A percentile compares a stretch with the other conserved stretches of the same genome.
Conservation (phyloP, 495 filamentous ascomycete genomes). For the Talaromyces adpressus region DNA sequence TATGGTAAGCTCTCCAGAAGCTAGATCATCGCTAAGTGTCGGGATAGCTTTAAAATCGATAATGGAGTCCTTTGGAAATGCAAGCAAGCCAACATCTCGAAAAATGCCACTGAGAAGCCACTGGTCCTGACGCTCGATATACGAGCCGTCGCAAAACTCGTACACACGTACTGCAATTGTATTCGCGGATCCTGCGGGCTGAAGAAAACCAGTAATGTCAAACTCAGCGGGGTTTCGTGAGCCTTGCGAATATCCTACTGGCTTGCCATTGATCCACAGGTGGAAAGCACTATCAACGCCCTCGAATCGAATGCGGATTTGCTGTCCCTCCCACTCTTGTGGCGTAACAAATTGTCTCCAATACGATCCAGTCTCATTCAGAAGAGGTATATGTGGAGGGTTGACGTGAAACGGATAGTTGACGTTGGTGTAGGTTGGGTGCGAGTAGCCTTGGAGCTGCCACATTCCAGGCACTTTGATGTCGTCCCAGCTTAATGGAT, state of each 20-base stretch:
- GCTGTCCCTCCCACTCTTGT: constrained; percentile 9
- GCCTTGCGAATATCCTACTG: background rate
- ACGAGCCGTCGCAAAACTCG: background rate
- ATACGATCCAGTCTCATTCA: constrained; percentile 53
- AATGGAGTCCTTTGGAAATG: background rate
- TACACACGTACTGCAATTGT: background rate
- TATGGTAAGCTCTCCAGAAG: background rate
- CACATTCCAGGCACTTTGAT: constrained; percentile 59
- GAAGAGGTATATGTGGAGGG: constrained; percentile 43
- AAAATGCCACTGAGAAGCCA: background rate
- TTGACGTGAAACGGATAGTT: constrained; percentile 53
- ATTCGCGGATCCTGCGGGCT: background rate
- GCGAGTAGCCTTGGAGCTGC: constrained; percentile 57
- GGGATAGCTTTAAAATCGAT: background rate
- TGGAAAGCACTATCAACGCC: background rate
- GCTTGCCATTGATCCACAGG: background rate
- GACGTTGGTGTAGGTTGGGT: constrained; percentile 54
- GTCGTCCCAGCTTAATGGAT: constrained; percentile 34
- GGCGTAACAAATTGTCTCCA: constrained; percentile 43
- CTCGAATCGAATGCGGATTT: background rate
- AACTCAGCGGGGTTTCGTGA: background rate
- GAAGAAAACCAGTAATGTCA: background rate
- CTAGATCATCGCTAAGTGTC: background rate
- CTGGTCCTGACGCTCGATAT: background rate
- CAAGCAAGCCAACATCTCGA: background rate